Base-by-base conservation (phyloP, 164 flowering plant species). In the Vitis riparia region DNA sequence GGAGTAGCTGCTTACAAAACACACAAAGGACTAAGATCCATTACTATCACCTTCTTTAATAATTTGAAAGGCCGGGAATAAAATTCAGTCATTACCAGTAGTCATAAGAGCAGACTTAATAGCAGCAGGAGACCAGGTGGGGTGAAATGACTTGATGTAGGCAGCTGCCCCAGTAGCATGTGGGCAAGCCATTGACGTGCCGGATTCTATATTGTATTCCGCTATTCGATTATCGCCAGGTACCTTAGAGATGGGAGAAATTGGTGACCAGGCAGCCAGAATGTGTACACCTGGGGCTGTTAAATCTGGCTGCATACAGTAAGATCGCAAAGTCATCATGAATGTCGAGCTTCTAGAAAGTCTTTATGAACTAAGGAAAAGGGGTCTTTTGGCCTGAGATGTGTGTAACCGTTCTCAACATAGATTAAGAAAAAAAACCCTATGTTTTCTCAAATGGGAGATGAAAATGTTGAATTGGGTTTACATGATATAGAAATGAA, bases 81-180 rank as follows among this genome's bases (percentile, higher is more conserved):
- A 11, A 37, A 47, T 27, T 55, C 2, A 65, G 48, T 4, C 8
- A 14, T 60, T 73, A 75, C 83, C 77, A n/a, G 82, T 76, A 2
- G 83, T 82, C 80, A 78, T 77, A 15, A 80, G 71, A 3, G 83
- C 74, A 9, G 81, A 80, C 49, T 77, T 79, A 48, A 79, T 73
- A 16, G 78, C 81, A 3, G 83, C 75, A 8, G 83, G 85, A 19
- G 83, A 77, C 83, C 85, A 83, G n/a, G 62, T 55, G n/a, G 83
- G 80, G 65, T 75, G 76, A 10, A 67, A 64, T 3, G 83, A 69
- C 66, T 80, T 80, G 59, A 82, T 66, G n/a, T 75, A 82, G 0
- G 81, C 77, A 16, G 82, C 81, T 0, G 62, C 75, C 10, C 66
- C 82, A 12, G 68, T 67, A 14, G 67, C 85, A 56, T 80, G 85